These are phyloP conservation scores for Pleurostoma richardsiae DNA, from an alignment of 2,329 filamentous ascomycete species.

Conservation along the genomic window DNA sequence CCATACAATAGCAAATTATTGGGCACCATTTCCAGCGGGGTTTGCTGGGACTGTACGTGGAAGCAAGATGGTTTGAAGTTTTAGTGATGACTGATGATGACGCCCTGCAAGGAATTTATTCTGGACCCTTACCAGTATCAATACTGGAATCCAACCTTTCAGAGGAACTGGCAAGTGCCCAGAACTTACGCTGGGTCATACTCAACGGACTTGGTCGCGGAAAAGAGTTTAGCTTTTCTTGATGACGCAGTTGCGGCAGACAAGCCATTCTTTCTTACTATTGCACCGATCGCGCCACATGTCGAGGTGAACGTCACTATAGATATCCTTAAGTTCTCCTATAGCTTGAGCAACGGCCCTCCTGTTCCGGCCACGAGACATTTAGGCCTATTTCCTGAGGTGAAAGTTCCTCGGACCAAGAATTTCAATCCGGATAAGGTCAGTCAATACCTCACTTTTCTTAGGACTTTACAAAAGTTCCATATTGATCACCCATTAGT, in stretches of 20 bases:
- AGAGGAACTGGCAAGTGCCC: conserved; percentile 39
- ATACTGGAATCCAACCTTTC: conserved; percentile 47
- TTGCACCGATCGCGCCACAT: conserved; percentile 65
- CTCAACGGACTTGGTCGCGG: conserved; percentile 14
- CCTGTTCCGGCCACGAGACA: conserved; percentile 58
- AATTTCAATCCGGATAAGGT: conserved; percentile 61
- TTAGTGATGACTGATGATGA: too few species aligned
- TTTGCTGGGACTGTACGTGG: conserved; percentile 1
- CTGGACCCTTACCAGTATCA: conserved; percentile 59
- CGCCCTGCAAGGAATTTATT: conserved; percentile 19
- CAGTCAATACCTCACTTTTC: conserved; percentile 22
- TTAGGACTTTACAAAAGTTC: too few species aligned
- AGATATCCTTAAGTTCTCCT: conserved; percentile 7
- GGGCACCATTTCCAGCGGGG: conserved; percentile 25
- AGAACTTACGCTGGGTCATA: conserved; percentile 23
- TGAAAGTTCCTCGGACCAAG: conserved; percentile 52
- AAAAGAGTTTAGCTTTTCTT: conserved; percentile 37
- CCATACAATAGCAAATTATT: conserved; percentile 55
- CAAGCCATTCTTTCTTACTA: conserved; percentile 60
- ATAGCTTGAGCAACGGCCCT: conserved; percentile 14
- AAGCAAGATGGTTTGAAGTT: too few species aligned
- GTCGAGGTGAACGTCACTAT: conserved; percentile 34
- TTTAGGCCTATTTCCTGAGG: conserved; percentile 53
- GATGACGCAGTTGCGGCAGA: conserved; percentile 42
- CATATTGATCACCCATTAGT: too few species aligned